A percentile compares a stretch with the other conserved stretches of the same genome.
These are phyloP conservation scores for Boletellus dicymbophilus DNA, from an alignment of 1,284 basidiomycete species.

Conservation along the genomic window DNA sequence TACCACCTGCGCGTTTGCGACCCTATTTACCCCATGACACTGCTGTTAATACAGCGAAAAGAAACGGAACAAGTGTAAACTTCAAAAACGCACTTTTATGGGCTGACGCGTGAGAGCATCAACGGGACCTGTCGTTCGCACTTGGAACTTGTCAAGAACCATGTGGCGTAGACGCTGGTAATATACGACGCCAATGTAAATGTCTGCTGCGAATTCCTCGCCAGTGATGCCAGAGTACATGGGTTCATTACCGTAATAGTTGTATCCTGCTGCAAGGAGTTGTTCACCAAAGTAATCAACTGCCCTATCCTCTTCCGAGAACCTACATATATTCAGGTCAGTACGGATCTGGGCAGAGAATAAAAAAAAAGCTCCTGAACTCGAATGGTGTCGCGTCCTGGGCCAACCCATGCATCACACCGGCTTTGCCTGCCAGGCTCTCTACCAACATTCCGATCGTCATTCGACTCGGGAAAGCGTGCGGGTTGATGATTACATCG, in stretches of 20 bases:
- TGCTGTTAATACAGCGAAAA: conserved; percentile 2
- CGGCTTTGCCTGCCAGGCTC: conserved; percentile 98
- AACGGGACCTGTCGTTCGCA: conserved; percentile 96
- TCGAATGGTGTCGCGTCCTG: conserved; percentile 99
- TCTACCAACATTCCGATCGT: conserved; percentile 99
- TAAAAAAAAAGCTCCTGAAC: conserved; percentile 45
- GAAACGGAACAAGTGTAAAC: not conserved
- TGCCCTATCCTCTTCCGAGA: conserved; percentile 94
- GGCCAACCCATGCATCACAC: conserved; percentile 96
- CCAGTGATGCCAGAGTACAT: conserved; percentile 99
- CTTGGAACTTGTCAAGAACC: conserved; percentile 99
- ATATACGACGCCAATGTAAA: conserved; percentile 98
- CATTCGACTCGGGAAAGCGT: conserved; percentile 99
- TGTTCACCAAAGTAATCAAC: conserved; percentile 98
- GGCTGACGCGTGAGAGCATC: conserved; percentile 96
- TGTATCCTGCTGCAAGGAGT: conserved; percentile 92
- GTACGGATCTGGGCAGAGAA: conserved; percentile 1
- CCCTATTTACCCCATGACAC: conserved; percentile 55
- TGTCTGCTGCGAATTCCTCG: conserved; percentile 97
- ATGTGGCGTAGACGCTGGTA: conserved; percentile 99
- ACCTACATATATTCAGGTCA: conserved; percentile 50
- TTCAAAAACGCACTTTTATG: conserved; percentile 73
- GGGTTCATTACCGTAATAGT: conserved; percentile 99
- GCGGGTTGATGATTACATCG: conserved; percentile 99
- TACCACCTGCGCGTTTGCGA: conserved; percentile 97